These are phyloP conservation scores for baker's yeast (Saccharomyces cerevisiae) DNA, from an alignment of 805 yeast species.

Conservation along the genomic window DNA sequence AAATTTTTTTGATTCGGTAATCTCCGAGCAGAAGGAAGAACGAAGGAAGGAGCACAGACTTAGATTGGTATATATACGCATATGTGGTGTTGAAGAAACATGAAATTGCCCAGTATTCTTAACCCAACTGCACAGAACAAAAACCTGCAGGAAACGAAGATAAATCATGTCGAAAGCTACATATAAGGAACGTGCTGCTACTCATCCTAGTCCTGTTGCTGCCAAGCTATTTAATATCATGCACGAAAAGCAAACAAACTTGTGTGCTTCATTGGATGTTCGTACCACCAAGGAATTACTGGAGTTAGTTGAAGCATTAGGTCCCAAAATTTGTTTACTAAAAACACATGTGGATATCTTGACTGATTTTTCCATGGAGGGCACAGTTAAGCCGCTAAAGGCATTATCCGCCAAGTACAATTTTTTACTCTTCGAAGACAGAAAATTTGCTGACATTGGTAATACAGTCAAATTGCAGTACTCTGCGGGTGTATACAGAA, in stretches of 20 bases:
- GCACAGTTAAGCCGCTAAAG: slow-evolving; percentile 67
- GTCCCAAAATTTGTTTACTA: slow-evolving; percentile 85
- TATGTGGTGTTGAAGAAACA: neutral
- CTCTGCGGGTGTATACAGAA: slow-evolving; percentile 78
- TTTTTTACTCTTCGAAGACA: slow-evolving; percentile 89
- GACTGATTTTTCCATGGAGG: slow-evolving; percentile 78
- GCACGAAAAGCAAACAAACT: slow-evolving; percentile 72
- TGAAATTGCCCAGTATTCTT: neutral
- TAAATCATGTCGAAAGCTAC: slow-evolving; percentile 29
- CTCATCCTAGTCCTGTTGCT: slow-evolving; percentile 75
- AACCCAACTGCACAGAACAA: neutral
- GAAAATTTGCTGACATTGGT: slow-evolving; percentile 98
- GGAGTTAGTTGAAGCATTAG: slow-evolving; percentile 63
- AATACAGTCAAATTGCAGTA: slow-evolving; percentile 94
- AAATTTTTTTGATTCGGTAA: neutral
- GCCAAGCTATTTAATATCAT: slow-evolving; percentile 61
- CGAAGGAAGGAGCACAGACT: neutral
- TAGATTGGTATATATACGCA: neutral
- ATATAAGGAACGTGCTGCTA: slow-evolving; percentile 61
- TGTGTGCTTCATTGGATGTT: slow-evolving; percentile 93
- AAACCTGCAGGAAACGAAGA: neutral
- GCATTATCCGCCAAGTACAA: slow-evolving; percentile 70
- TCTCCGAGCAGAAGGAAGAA: neutral
- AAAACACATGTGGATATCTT: slow-evolving; percentile 93
- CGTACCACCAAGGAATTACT: slow-evolving; percentile 71